Percentiles rank a stretch among this genome's conserved stretches.
Conservation (phyloP, 2,329 filamentous ascomycete genomes). For the Alternaria sp. region DNA sequence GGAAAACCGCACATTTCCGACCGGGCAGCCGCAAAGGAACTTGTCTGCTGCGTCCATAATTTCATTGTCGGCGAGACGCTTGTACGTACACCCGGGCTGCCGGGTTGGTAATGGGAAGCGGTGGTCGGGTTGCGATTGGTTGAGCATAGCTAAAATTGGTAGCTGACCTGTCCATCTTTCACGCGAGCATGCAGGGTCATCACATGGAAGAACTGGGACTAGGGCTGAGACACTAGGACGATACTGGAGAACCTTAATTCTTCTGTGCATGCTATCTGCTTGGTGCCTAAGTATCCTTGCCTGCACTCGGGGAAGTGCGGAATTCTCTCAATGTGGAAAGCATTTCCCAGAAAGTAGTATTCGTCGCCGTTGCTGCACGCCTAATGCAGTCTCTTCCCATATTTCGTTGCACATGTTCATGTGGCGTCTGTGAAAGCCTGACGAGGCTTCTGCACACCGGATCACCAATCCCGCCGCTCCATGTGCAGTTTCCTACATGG, state of each 20-base stretch:
- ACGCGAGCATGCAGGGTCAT: slow-evolving; percentile 18
- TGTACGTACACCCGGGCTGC: slow-evolving; percentile 24
- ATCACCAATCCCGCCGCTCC: slow-evolving; percentile 12
- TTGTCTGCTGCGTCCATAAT: neutral
- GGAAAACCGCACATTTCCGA: neutral
- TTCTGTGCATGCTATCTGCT: slow-evolving; percentile 15
- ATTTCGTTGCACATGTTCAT: slow-evolving; percentile 8
- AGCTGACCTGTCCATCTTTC: slow-evolving; percentile 14
- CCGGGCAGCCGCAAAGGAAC: neutral
- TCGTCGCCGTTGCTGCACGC: neutral
- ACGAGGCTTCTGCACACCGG: slow-evolving; percentile 19
- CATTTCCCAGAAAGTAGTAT: neutral
- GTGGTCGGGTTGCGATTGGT: slow-evolving; percentile 16
- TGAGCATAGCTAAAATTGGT: slow-evolving; percentile 13
- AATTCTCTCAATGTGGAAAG: slow-evolving; percentile 1
- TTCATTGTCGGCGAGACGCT: slow-evolving; percentile 12
- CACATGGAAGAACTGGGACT: slow-evolving; percentile 16
- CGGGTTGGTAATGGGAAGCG: slow-evolving; percentile 12
- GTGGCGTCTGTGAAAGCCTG: slow-evolving; percentile 3
- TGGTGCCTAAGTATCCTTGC: slow-evolving; percentile 14
- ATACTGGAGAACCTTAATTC: slow-evolving; percentile 16
- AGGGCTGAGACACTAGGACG: slow-evolving; percentile 16
- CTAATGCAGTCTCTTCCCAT: slow-evolving; percentile 12
- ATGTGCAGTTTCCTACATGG: slow-evolving; percentile 9
- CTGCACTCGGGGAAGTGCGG: slow-evolving; percentile 9